Evolutionary conservation across 2,329 filamentous ascomycete species (phyloP), one percentile per base, ranked within the genome.

Genomic region (Exophiala oligosperma): DNA sequence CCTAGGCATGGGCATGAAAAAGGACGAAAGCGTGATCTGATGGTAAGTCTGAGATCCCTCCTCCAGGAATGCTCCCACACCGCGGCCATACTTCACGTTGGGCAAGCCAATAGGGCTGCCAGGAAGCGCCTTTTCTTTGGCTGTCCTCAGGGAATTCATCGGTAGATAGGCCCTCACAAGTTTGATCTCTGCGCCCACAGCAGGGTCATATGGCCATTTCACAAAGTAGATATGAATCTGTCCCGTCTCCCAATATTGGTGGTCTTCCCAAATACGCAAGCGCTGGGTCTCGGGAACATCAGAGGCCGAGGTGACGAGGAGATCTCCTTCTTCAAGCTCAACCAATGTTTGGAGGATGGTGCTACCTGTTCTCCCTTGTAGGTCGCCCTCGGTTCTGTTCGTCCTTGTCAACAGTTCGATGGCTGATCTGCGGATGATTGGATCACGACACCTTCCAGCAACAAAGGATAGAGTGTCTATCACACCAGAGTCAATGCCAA

Each of bases 401-500:
- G 62, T 61, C 35, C 66, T 63, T 3, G 50, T 46, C 2, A 71
- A 62, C n/a, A 70, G 47, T 12, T 54, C 28, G n/a, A 71, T 56
- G 8, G 69, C 69, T 38, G 59, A 60, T 6, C 69, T 64, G 43
- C 69, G 67, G 50, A 69, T 67, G 12, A 58, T 40, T 3, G 69
- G 69, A 49, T 71, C 69, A 6, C 69, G 66, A 53, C 69, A 71
- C 46, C 67, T 62, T n/a, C 67, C 64, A 46, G 68, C 67, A 14
- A 68, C 63, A 23, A 68, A 64, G 14, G 66, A 68, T 12, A 70
- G 54, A 2, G 66, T 61, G 23, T 62, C 61, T 11, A 70, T 65
- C 14, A 70, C 64, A 7, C 69, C 67, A n/a, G 67, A 63, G 52
- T 71, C 69, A 23, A 71, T 69, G 6, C 68, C 67, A 51, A 71